A percentile compares a stretch with the other conserved stretches of the same genome.
phyloP scores from a whole-genome alignment of 805 yeast species.

The Cephaloascus albidus region DNA sequence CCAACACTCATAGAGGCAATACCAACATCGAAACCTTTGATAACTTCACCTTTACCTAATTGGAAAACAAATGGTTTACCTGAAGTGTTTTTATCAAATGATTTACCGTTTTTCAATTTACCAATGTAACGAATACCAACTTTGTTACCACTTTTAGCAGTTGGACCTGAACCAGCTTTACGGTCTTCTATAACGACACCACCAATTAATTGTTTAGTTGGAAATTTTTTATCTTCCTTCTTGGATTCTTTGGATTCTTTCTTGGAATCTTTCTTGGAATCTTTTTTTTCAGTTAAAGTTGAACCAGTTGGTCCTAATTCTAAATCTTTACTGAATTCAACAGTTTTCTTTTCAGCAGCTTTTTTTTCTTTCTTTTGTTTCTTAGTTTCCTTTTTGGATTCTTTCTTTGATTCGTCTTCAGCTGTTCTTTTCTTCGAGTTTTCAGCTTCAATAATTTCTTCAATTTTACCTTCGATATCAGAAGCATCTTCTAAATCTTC shows the following conservation, averaged over 20 bases:
- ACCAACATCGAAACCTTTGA: slow-evolving; percentile 98
- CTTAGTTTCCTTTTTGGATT: slow-evolving; percentile 15
- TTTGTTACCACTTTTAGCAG: slow-evolving; percentile 79
- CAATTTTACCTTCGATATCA: slow-evolving; percentile 64
- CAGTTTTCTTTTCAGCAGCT: slow-evolving; percentile 57
- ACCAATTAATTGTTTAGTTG: slow-evolving; percentile 78
- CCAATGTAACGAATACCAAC: slow-evolving; percentile 98
- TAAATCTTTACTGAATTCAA: slow-evolving; percentile 80
- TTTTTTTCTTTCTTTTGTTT: slow-evolving; percentile 21
- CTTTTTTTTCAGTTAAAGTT: slow-evolving; percentile 16
- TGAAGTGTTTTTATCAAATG: slow-evolving; percentile 91
- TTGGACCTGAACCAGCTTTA: slow-evolving; percentile 77
- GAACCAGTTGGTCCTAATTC: slow-evolving; percentile 89
- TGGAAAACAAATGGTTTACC: slow-evolving; percentile 93
- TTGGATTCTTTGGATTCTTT: slow-evolving; percentile 12
- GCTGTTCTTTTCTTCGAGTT: slow-evolving; percentile 30
- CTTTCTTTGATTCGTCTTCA: slow-evolving; percentile 22
- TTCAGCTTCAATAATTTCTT: slow-evolving; percentile 63
- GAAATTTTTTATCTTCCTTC: slow-evolving; percentile 37
- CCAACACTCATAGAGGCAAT: slow-evolving; percentile 98
- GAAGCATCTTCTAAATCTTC: slow-evolving; percentile 62
- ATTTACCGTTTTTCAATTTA: slow-evolving; percentile 92
- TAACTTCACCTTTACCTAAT: slow-evolving; percentile 96
- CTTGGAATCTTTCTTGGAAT: slow-evolving; percentile 17
- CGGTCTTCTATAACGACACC: slow-evolving; percentile 94